phyloP scores from a whole-genome alignment of 208 protist species.

The Acanthamoeba divionensis region DNA sequence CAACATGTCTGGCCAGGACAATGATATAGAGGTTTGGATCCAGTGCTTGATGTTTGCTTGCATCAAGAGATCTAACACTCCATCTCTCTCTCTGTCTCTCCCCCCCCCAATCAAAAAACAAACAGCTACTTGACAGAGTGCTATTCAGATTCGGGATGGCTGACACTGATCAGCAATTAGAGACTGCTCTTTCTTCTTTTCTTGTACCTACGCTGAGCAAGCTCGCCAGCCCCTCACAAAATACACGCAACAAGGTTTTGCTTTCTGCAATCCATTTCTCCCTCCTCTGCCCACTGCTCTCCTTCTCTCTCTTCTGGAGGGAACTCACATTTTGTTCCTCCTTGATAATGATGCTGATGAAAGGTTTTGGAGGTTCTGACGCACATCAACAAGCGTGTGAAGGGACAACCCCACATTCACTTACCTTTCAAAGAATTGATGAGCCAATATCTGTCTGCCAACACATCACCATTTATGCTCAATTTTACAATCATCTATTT shows the following conservation, averaged over 20 bases:
- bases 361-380: constrained; percentile 68
- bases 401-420: constrained; percentile 39
- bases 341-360: not conserved
- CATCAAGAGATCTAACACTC: too few species aligned
- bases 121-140: constrained; percentile 42
- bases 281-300: not conserved
- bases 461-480: not conserved
- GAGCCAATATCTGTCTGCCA: constrained; percentile 9
- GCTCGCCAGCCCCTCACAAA: constrained; percentile 25
- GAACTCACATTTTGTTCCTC: not conserved
- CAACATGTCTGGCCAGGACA: too few species aligned
- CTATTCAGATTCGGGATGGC: constrained; percentile 47
- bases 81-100: too few species aligned
- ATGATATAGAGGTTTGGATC: too few species aligned
- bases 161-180: not conserved
- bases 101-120: too few species aligned
- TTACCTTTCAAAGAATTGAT: constrained; percentile 57
- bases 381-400: constrained; percentile 62
- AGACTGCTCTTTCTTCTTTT: constrained; percentile 28
- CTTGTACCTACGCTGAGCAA: constrained; percentile 50
- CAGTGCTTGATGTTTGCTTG: too few species aligned
- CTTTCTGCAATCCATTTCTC: not conserved
- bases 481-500: constrained; percentile 71
- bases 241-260: constrained; percentile 3
- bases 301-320: not conserved